Evolutionary conservation across 345 rosid genomes (phyloP), one percentile per base, ranked within the genome.

Genomic region (Geranium brycei): DNA sequence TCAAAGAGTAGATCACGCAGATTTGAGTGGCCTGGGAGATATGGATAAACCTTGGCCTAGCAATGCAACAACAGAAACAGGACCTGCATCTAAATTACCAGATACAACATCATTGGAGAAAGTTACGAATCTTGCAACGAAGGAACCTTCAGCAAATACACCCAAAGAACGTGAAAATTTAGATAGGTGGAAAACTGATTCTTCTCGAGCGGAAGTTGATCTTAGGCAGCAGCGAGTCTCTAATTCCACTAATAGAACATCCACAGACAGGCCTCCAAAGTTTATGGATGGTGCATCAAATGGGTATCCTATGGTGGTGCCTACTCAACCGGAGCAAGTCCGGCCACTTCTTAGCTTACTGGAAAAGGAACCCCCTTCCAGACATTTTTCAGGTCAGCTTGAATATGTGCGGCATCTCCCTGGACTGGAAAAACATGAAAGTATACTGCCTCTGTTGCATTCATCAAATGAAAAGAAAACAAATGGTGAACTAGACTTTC

Each of bases 361-460:
- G 85, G 99, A 93, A 61, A 93, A 89, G 80, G 99, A 93, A 80
- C 97, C 99, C 28, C 97, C 95, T 62, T 89, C 91, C 35, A 78
- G 83, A 69, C 91, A 72, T 73, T 79, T 75, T 75, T 87, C 96
- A 79, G 98, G 95, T 72, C 98, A 91, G 71, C 78, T 91, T 69
- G 98, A 91, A 71, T 87, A 81, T 80, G 87, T 77, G 16, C 84
- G 86, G 60, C 95, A 87, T 71, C 73, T 86, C 57, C 75, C 98
- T 30, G 97, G 95, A 17, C 55, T 90, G 63, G 97, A 93, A 77
- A 87, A 78, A 75, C 99, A 90, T 78, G 96, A 90, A 80, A 93
- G 95, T 62, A 83, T 86, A 64, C 79, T 93, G 67, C 96, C 95
- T 63, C 80, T 90, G n/a, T 73, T 93, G 62, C 99, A 93, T 79